Base-by-base conservation (phyloP, 2,329 filamentous ascomycete species). In the Colletotrichum acutatum region DNA sequence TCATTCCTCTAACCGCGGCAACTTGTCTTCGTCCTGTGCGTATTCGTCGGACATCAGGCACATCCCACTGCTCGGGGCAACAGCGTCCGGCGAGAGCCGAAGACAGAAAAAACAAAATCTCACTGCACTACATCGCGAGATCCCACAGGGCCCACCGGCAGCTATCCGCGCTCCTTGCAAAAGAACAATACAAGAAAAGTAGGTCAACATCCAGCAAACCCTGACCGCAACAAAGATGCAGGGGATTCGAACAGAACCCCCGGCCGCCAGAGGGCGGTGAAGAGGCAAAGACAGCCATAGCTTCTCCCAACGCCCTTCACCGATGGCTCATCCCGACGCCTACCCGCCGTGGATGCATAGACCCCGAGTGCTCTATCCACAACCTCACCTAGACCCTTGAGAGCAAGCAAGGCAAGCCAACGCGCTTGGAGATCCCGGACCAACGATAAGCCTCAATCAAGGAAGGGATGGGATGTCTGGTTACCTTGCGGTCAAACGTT, bases 191-290 rank as follows among this genome's bases (percentile, higher is more conserved):
- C 16, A 26, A 30, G 22, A 7, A 24, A 53, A 34, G n/a, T 24
- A n/a, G 24, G 60, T 8, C 3, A n/a, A 42, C 16, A 64, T 30
- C 34, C 19, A 32, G 32, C 52, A 54, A 26, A 22, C 14, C 19
- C 34, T 37, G 34, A 42, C 49, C 52, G 49, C 62, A 42, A 28
- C 62, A 37, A 66, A 56, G 19, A 58, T 26, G 54, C 60, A 70
- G 60, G 60, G 70, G 19, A 22, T 56, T 61, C 24, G 46, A 61
- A 60, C n/a, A 49, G 42, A 61, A 60, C 70, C 70, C 34, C 70
- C 28, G n/a, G 70, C 66, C 24, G 19, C 59, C 60, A 57, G 26
- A 60, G 46, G 66, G 70, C 70, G 70, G 70, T 72, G 70, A 72
- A 49, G 42, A 56, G n/a, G 54, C 54, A 57, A 32, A 65, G n/a